phyloP scores from a whole-genome alignment of 306 rosid species.

The Prunus mume region DNA sequence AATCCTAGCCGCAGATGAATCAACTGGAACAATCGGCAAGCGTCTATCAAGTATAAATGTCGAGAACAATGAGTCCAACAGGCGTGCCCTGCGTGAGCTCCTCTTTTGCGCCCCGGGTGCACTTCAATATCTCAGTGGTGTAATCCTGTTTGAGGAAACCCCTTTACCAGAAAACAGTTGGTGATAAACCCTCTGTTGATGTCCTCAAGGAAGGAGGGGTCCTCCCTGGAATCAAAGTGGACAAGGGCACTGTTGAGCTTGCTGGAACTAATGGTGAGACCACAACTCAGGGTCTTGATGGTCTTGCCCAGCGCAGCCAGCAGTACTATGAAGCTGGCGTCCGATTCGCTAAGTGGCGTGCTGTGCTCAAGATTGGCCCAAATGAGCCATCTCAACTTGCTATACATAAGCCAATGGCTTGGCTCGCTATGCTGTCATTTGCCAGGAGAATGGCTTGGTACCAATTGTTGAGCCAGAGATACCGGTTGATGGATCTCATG shows the following conservation, averaged over 20 bases:
- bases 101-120: conserved; percentile 54
- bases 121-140: conserved; percentile 49
- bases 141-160: conserved; percentile 62
- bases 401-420: conserved; percentile 66
- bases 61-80: conserved; percentile 46
- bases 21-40: conserved; percentile 67
- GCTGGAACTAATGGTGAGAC: conserved; percentile 83
- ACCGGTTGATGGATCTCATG: conserved; percentile 66
- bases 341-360: conserved; percentile 80
- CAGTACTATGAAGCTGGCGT: conserved; percentile 82
- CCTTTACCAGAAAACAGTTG: conserved; percentile 54
- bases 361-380: conserved; percentile 68
- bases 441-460: conserved; percentile 76
- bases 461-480: conserved; percentile 92
- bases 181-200: conserved; percentile 65
- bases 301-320: conserved; percentile 61
- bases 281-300: conserved; percentile 81
- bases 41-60: conserved; percentile 56
- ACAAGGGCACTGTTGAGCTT: conserved; percentile 74
- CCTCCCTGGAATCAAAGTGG: conserved; percentile 79
- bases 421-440: conserved; percentile 69
- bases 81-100: conserved; percentile 65
- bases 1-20: conserved; percentile 67
- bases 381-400: conserved; percentile 63
- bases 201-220: conserved; percentile 60